Percentiles rank a stretch among this genome's conserved stretches.
phyloP scores from a whole-genome alignment of 345 rosid species.

The Eucalyptus shirleyi region DNA sequence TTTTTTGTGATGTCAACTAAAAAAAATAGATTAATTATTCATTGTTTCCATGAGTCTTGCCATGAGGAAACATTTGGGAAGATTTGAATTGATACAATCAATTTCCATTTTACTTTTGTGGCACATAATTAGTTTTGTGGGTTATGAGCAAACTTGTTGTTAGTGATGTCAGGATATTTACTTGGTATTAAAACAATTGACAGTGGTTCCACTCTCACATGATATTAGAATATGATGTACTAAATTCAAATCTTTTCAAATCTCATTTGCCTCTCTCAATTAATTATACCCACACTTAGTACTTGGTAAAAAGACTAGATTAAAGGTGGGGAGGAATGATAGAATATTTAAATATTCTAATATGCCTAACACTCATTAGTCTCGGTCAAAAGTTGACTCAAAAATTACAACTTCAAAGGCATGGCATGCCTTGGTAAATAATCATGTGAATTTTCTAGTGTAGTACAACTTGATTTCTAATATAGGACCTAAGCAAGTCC shows the following conservation, averaged over 20 bases:
- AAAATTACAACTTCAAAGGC: not conserved
- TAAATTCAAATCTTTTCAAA: too few species aligned
- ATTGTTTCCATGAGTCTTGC: not conserved
- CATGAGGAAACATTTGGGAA: not conserved
- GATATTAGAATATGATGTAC: too few species aligned
- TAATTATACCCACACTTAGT: not conserved
- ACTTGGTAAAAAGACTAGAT: too few species aligned
- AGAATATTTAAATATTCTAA: too few species aligned
- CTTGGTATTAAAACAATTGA: not conserved
- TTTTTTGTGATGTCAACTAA: not conserved
- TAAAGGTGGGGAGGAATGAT: not conserved
- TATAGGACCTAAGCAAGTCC: not conserved
- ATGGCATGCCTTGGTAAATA: not conserved
- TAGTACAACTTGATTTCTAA: not conserved
- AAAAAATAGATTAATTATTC: not conserved
- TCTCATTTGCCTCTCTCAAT: too few species aligned
- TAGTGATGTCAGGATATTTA: too few species aligned
- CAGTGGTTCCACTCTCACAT: fast-evolving
- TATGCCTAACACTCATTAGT: not conserved
- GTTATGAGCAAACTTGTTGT: not conserved
- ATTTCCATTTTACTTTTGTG: not conserved
- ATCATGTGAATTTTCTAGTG: not conserved
- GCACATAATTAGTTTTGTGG: not conserved
- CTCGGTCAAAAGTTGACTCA: not conserved
- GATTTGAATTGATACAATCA: not conserved